Evolutionary conservation across 2,329 filamentous ascomycete species (phyloP).

Genomic region (Colletotrichum aenigma): DNA sequence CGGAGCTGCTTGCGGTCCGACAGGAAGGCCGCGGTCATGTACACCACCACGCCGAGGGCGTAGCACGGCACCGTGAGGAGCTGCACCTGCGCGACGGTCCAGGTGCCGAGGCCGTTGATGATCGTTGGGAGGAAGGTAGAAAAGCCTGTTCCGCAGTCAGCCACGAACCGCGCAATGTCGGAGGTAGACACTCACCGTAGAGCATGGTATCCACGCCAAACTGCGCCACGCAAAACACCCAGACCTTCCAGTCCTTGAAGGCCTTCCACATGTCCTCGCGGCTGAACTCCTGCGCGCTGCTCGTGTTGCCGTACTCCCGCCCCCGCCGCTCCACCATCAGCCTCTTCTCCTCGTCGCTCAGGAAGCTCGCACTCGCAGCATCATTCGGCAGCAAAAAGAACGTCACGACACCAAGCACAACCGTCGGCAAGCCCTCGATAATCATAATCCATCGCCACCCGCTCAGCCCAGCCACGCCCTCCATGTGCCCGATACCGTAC

Average conservation of each 20-base stretch:
- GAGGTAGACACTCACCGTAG: conserved; percentile 56
- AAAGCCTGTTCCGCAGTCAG: conserved; percentile 43
- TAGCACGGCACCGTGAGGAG: conserved; percentile 71
- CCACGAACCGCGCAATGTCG: too few species aligned
- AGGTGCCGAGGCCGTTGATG: conserved; percentile 60
- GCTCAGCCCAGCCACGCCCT: conserved; percentile 64
- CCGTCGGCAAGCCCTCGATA: conserved; percentile 51
- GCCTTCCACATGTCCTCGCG: conserved; percentile 69
- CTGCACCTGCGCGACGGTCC: conserved; percentile 59
- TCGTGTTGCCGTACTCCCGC: conserved; percentile 52
- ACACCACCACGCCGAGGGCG: conserved; percentile 68
- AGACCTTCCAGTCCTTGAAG: conserved; percentile 78
- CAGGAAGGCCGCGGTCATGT: conserved; percentile 68
- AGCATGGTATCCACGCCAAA: conserved; percentile 80
- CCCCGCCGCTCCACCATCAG: conserved; percentile 28
- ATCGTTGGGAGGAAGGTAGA: conserved; percentile 69
- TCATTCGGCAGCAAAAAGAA: conserved; percentile 61
- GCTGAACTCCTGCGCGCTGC: conserved; percentile 48
- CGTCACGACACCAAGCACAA: conserved; percentile 53
- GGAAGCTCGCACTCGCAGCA: conserved; percentile 36
- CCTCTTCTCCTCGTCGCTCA: conserved; percentile 35
- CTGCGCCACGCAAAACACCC: conserved; percentile 70
- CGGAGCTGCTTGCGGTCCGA: conserved; percentile 68
- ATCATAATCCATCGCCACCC: conserved; percentile 80
- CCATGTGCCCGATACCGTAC: conserved; percentile 75